Conservation (phyloP, 495 filamentous ascomycete species). For the Neurospora tetrasperma region DNA sequence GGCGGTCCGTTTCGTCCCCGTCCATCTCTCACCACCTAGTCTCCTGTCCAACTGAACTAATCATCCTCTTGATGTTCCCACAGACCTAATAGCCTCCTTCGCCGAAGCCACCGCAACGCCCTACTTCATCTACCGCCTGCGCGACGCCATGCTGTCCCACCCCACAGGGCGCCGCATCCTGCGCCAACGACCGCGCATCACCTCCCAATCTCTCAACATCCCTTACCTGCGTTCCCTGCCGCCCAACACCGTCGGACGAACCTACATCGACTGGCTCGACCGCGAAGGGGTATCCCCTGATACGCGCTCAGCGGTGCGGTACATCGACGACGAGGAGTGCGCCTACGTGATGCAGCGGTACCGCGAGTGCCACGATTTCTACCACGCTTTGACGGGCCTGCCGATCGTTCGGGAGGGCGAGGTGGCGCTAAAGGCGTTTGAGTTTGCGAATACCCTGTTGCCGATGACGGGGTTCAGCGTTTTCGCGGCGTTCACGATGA, state of each 20-base stretch:
- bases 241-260: slow-evolving; percentile 65
- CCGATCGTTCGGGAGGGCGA: slow-evolving; percentile 91
- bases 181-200: slow-evolving; percentile 79
- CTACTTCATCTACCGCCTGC: slow-evolving; percentile 89
- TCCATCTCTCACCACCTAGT: too few relatives aligned
- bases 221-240: slow-evolving; percentile 61
- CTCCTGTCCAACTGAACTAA: too few relatives aligned
- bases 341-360: slow-evolving; percentile 99
- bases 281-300: slow-evolving; percentile 87
- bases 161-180: slow-evolving; percentile 87
- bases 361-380: slow-evolving; percentile 96
- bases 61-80: too few relatives aligned
- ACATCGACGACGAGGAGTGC: slow-evolving; percentile 89
- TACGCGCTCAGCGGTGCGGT: slow-evolving; percentile 68
- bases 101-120: slow-evolving; percentile 91
- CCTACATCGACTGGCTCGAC: slow-evolving; percentile 83
- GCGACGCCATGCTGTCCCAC: slow-evolving; percentile 76
- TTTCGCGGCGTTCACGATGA: slow-evolving; percentile 66
- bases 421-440: slow-evolving; percentile 88
- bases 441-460: slow-evolving; percentile 86
- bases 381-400: slow-evolving; percentile 87
- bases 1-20: slow-evolving; percentile 40
- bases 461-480: slow-evolving; percentile 76
- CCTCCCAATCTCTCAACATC: slow-evolving; percentile 63
- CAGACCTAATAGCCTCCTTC: slow-evolving; percentile 86